Conservation (phyloP, 805 yeast genomes). For the Brettanomyces anomalus region DNA sequence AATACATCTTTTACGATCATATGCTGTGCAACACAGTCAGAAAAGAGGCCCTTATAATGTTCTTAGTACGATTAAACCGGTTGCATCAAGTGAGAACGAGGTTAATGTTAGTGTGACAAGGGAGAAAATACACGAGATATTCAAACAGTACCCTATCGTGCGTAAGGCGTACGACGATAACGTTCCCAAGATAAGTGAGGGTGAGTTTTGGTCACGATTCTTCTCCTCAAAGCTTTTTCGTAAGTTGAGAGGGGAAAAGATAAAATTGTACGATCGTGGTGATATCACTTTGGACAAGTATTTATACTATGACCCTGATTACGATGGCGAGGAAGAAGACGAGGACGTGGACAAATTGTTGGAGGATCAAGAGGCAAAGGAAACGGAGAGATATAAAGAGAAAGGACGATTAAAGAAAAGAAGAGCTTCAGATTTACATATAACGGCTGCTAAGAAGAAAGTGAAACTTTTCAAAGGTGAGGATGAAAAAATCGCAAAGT, state of each 20-base stretch:
- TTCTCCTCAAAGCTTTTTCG: conserved; percentile 86
- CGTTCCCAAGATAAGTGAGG: conserved; percentile 83
- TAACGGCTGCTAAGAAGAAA: conserved; percentile 21
- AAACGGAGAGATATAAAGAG: conserved; percentile 23
- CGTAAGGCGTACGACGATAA: conserved; percentile 81
- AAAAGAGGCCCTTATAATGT: conserved; percentile 92
- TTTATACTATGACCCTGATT: conserved; percentile 58
- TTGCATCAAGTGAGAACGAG: conserved; percentile 85
- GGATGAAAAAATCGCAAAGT: conserved; percentile 49
- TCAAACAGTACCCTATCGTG: conserved; percentile 88
- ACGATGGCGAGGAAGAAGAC: conserved; percentile 31
- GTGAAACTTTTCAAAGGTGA: conserved; percentile 27
- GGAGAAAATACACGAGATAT: conserved; percentile 82
- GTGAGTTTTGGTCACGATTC: conserved; percentile 94
- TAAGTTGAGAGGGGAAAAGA: conserved; percentile 80
- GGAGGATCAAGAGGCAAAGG: conserved; percentile 27
- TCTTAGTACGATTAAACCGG: conserved; percentile 85
- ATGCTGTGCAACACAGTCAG: conserved; percentile 77
- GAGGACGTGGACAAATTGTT: conserved; percentile 22
- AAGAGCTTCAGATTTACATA: conserved; percentile 5
- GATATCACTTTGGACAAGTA: conserved; percentile 83
- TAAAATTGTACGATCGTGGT: conserved; percentile 66
- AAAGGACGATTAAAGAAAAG: background rate
- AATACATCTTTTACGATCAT: conserved; percentile 70
- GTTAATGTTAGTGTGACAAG: conserved; percentile 89